Percentiles rank a stretch among this genome's conserved stretches.
These are phyloP conservation scores for Senecio squalidus DNA, from an alignment of 140 eudicot genomes.

Conservation along the genomic window DNA sequence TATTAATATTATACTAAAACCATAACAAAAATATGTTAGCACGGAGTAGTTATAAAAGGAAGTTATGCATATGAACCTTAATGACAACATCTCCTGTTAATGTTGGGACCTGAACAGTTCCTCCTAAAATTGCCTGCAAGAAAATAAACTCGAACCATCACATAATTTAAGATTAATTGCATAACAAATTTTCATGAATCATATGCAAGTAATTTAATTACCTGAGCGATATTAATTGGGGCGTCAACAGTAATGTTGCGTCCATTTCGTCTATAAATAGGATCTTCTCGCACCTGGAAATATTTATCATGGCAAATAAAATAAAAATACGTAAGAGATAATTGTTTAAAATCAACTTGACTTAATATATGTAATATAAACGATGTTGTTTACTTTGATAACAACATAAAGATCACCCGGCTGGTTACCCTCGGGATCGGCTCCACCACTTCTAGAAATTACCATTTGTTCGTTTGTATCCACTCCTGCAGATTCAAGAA, in stretches of 20 bases:
- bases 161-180: not conserved
- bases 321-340: not conserved
- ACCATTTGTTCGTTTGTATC: constrained; percentile 61
- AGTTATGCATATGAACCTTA: constrained; percentile 42
- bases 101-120: constrained; percentile 76
- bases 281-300: constrained; percentile 72
- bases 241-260: constrained; percentile 84
- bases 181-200: not conserved
- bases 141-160: constrained; percentile 6
- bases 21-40: not conserved
- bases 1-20: not conserved
- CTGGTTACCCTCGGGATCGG: constrained; percentile 88
- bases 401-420: constrained; percentile 74
- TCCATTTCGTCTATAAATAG: constrained; percentile 73
- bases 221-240: constrained; percentile 64
- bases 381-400: constrained; percentile 28
- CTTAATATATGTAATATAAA: not conserved
- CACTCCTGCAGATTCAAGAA: constrained; percentile 47
- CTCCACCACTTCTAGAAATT: constrained; percentile 75
- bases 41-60: not conserved
- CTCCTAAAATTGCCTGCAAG: constrained; percentile 82
- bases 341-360: not conserved
- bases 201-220: constrained; percentile 23
- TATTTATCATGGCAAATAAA: constrained; percentile 3
- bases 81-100: constrained; percentile 81